Evolutionary conservation across 805 yeast species (phyloP), one percentile per base, ranked within the genome.

Genomic region (Candida tibetensis): DNA sequence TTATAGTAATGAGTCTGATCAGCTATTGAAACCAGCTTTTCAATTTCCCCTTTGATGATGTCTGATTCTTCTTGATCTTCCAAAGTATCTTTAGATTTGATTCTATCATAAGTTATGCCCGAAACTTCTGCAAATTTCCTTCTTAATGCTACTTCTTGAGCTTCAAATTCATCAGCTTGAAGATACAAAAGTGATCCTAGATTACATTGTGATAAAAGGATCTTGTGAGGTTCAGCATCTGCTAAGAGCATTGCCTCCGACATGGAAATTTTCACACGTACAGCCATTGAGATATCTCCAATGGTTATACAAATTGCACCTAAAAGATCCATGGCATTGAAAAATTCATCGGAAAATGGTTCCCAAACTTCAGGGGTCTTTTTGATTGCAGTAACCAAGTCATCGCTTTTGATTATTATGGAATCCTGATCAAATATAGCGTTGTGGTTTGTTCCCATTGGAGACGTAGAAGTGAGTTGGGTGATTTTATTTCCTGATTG

Each of bases 231-330:
- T 12, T 79, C 76, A 49, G 77, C 76, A 30, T 82, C 85, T 0
- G 89, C 84, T 48, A 77, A 61, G n/a, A 81, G 62, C 93, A 84
- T 85, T 72, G 85, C 74, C 51, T 77, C 78, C 7, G 82, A 79
- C 39, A 85, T 77, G 19, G 80, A 71, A 45, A 78, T 66, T 48
- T 81, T 82, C 32, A 83, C 71, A 35, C 76, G 66, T 14, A 81
- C 62, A 1, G 90, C 88, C 32, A 75, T 62, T 14, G 74, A 64
- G 35, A 79, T 64, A 54, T 84, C 88, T n/a, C 87, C 87, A 12
- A 79, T 69, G 1, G 83, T 72, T 39, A 87, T 60, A 44, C 85
- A 82, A 28, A 81, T 66, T 2, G 93, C 88, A 3, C 85, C 79
- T 47, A 81, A 76, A 40, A 86, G 53, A 49, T 89, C 95, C 59